Conservation (phyloP, 2,329 filamentous ascomycete genomes). For the Aphanoascus verrucosus region DNA sequence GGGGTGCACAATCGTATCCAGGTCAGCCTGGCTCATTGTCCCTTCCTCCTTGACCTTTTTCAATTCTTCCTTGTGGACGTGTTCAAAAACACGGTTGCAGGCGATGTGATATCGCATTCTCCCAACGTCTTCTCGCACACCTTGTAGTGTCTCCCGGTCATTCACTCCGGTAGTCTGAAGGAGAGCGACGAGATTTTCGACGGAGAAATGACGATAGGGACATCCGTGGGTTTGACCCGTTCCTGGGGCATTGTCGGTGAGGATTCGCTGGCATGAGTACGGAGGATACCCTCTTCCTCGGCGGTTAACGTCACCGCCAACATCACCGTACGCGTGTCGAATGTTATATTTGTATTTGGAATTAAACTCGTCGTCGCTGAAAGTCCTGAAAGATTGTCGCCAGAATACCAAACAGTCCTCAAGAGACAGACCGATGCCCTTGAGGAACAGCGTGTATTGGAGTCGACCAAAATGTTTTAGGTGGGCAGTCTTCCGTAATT, state of each 20-base stretch:
- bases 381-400: constrained; percentile 72
- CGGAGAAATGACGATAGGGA: constrained; percentile 82
- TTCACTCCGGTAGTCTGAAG: constrained; percentile 68
- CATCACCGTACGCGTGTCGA: constrained; percentile 88
- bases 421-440: constrained; percentile 84
- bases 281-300: constrained; percentile 80
- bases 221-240: constrained; percentile 90
- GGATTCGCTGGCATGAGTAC: constrained; percentile 88
- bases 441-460: constrained; percentile 93
- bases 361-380: constrained; percentile 90
- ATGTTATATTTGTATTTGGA: constrained; percentile 98
- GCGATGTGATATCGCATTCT: constrained; percentile 87
- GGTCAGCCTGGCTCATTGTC: constrained; percentile 59
- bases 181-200: constrained; percentile 71
- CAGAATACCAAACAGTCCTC: constrained; percentile 90
- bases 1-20: constrained; percentile 93
- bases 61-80: constrained; percentile 67
- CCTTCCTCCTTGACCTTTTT: constrained; percentile 65
- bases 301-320: constrained; percentile 82
- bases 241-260: constrained; percentile 78
- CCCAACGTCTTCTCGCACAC: constrained; percentile 78
- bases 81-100: constrained; percentile 91
- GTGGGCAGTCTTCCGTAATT: constrained; percentile 75
- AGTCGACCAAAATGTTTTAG: constrained; percentile 87
- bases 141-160: constrained; percentile 65